Conservation (phyloP, 345 rosid species). For the Iberis pinnata region DNA sequence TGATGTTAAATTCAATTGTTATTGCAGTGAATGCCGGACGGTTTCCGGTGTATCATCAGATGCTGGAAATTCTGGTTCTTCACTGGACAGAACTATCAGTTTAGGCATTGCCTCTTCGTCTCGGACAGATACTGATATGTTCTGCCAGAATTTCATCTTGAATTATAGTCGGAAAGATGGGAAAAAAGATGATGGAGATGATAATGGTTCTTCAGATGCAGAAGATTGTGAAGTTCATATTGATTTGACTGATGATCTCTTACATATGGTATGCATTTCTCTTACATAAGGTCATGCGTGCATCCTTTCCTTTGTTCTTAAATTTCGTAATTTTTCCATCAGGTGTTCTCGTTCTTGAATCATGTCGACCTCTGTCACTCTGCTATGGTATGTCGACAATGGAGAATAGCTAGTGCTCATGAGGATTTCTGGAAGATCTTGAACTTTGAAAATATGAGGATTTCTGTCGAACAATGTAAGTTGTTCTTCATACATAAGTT, state of each 20-base stretch:
- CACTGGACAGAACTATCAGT: conserved; percentile 29
- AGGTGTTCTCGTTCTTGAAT: conserved; percentile 94
- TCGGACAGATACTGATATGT: conserved; percentile 35
- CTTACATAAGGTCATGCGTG: too few relatives aligned
- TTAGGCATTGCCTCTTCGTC: conserved; percentile 32
- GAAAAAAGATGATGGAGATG: conserved; percentile 45
- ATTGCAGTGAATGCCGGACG: conserved; percentile 39
- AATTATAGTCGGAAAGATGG: conserved; percentile 45
- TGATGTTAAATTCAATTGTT: background rate
- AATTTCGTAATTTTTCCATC: conserved; percentile 5
- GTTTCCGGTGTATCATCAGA: conserved; percentile 28
- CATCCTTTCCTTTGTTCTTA: background rate
- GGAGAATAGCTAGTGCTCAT: conserved; percentile 90
- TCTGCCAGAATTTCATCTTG: conserved; percentile 56
- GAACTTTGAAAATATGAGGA: conserved; percentile 70
- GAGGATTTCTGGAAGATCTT: conserved; percentile 95
- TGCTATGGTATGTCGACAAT: conserved; percentile 90
- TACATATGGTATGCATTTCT: conserved; percentile 65
- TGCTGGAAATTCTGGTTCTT: conserved; percentile 35
- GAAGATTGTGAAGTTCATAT: conserved; percentile 65
- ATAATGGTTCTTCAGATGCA: conserved; percentile 33
- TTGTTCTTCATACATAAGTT: conserved; percentile 1
- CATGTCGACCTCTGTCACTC: conserved; percentile 69
- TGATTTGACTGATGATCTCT: conserved; percentile 89
- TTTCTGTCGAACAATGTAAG: conserved; percentile 86